Base-by-base conservation (phyloP, 169 alveolate species). In the Besnoitia besnoiti region DNA sequence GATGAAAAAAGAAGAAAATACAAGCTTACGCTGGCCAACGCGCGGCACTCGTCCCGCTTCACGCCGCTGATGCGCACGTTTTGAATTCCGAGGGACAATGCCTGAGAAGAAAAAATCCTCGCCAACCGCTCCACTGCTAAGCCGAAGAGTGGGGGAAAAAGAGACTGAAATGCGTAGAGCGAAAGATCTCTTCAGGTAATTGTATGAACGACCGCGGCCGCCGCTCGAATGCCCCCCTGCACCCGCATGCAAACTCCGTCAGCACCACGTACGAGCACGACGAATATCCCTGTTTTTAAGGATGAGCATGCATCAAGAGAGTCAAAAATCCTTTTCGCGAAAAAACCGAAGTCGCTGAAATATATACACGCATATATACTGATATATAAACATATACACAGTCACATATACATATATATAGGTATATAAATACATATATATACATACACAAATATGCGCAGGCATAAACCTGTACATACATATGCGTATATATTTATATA, bases 31-130 rank as follows among this genome's bases (percentile, higher is more conserved):
- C 59, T 33, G 21, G 55, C 79, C 5, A 90, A 40, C 62, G 93
- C 93, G 16, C 89, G 89, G 82, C 93, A 90, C 47, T 90, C 93
- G 16, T 90, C 93, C 35, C 76, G 59, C 8, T 85, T n/a, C 59
- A 90, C 47, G 44, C 93, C 93, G 12, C 62, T 47, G 80, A 51
- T 42, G 40, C 76, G 51, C 21, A 90, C 85, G 79, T 90, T 40
- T 35, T 75, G 82, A 5, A 61, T 33, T n/a, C 85, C 93, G 49
- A 77, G 44, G 14, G 44, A 55, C 1, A 77, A 76, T 0, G 90
- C 90, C 93, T 90, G 73, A n/a, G 8, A 59, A 33, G 46, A 67
- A 7, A 37, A 73, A 16, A n/a, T n/a, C n/a, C n/a, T n/a, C n/a
- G n/a, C n/a, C n/a, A n/a, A n/a, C n/a, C n/a, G n/a, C n/a, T n/a